Evolutionary conservation across 2,329 filamentous ascomycete genomes (phyloP), one percentile per base, ranked within the genome.

Genomic region (Talaromyces albobiverticillius): DNA sequence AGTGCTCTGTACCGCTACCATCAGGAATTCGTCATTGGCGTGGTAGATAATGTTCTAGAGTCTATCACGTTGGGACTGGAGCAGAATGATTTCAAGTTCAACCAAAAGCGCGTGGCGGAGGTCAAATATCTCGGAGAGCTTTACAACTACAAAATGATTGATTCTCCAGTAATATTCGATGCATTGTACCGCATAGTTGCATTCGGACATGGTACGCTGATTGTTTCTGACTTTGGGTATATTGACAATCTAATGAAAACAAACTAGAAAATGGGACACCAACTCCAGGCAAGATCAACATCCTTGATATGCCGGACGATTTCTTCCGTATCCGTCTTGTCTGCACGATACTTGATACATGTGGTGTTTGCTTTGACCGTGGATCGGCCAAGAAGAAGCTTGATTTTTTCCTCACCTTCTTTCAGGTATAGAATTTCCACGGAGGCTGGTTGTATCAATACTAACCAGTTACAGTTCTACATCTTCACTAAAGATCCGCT

Each of bases 91-190:
- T 99, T 96, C 80, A 92, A 95, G 65, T 95, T 91, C 75, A 96
- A 95, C 67, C 94, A 99, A 72, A 87, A 92, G 56, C 87, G 94
- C 20, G 87, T 99, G 58, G 90, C 95, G 2, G 93, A 97, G 71
- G 90, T 96, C 65, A 97, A 96, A 69, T 99, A 96, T 68, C 79
- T 99, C 4, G 92, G 90, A 20, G 94, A 99, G 72, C 82, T 99
- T 9, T 99, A 99, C 76, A 96, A 96, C 65, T 99, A 97, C 69
- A 89, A 94, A 54, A 90, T 99, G 83, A 82, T 99, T 34, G 94
- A 99, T 70, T 94, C 95, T 41, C 89, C 90, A 0, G 88, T 97
- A 22, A 88, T 99, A 49, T 99, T 99, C 64, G 94, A 99, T 66
- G 90, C 88, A 1, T 82, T 99, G 72, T 99, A 96, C 77, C 91